A percentile compares a stretch with the other conserved stretches of the same genome.
phyloP scores from a whole-genome alignment of 768 basidiomycete genomes.

The Tylopilus vinaceipallidus region DNA sequence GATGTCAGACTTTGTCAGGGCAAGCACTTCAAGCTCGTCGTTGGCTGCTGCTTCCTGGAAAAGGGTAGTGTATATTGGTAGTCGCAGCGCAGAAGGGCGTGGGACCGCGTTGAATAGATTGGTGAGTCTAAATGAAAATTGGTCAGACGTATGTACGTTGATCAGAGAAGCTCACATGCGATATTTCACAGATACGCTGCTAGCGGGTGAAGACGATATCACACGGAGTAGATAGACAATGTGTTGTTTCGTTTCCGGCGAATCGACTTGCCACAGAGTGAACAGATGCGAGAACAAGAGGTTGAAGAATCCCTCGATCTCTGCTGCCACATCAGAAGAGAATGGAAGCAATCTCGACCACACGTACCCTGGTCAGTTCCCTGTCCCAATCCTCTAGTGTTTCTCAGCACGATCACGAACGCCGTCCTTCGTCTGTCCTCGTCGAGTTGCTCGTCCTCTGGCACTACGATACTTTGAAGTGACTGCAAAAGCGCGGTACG shows the following conservation, averaged over 20 bases:
- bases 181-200: conserved; percentile 62
- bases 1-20: conserved; percentile 57
- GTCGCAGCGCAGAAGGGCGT: conserved; percentile 60
- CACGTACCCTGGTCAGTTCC: conserved; percentile 72
- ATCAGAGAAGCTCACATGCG: conserved; percentile 51
- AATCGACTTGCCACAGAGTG: conserved; percentile 52
- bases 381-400: conserved; percentile 70
- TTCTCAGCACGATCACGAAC: conserved; percentile 56
- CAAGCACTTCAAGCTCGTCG: conserved; percentile 61
- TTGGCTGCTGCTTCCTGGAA: conserved; percentile 57
- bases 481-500: conserved; percentile 59
- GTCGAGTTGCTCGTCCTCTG: conserved; percentile 55
- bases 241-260: conserved; percentile 53
- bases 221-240: conserved; percentile 49
- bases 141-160: neutral
- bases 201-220: conserved; percentile 53
- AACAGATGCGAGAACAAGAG: conserved; percentile 73
- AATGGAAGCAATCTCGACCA: neutral
- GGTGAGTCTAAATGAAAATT: conserved; percentile 51
- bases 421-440: conserved; percentile 49
- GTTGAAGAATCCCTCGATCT: conserved; percentile 89
- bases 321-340: conserved; percentile 34
- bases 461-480: conserved; percentile 58
- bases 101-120: conserved; percentile 81
- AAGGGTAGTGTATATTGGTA: conserved; percentile 60